Base-by-base conservation (phyloP, 1,284 basidiomycete species). In the Gastroboletus turbinatus region DNA sequence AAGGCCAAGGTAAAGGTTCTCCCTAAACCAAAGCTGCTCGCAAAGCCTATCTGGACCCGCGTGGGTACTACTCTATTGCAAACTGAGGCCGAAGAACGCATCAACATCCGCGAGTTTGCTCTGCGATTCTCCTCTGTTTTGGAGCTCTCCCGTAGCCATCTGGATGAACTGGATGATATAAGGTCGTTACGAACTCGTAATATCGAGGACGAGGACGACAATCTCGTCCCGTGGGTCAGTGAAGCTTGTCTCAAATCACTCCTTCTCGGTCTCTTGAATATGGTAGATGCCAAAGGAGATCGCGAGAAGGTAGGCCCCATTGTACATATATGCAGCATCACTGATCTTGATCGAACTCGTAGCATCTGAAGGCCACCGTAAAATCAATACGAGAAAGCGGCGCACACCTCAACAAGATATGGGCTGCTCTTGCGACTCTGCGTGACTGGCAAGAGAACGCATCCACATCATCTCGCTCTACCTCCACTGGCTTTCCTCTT, bases 51-150 rank as follows among this genome's bases (percentile, higher is more conserved):
- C 30, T 90, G 87, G 87, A 79, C 71, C 5, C 63, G 65, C 6
- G 68, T 89, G 14, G 73, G 75, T 2, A 76, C 76, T 9, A 61
- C 65, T 30, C 70, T 89, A 6, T 71, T 75, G 13, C 72, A 75
- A 30, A 63, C 74, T 2, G 78, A 82, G 42, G 82, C 79, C 1
- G 78, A 87, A 60, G 75, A 79, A 38, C 83, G 89, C 5, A 80
- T 91, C 50, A 75, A 82, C 61, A 84, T 91, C 48, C 83, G 89
- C 56, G 89, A 91, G 70, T 92, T 90, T 66, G 66, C 82, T 8
- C 66, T 88, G 39, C 79, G 89, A 32, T 92, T 92, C 62, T 76
- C 77, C 3, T 70, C 75, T 27, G 60, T 80, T 9, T 71, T 87
- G 59, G 78, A 82, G 21, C 75, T 89, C 11, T 75, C 80, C 2